Evolutionary conservation across 345 rosid genomes (phyloP).

Genomic region (Lumnitzera racemosa): DNA sequence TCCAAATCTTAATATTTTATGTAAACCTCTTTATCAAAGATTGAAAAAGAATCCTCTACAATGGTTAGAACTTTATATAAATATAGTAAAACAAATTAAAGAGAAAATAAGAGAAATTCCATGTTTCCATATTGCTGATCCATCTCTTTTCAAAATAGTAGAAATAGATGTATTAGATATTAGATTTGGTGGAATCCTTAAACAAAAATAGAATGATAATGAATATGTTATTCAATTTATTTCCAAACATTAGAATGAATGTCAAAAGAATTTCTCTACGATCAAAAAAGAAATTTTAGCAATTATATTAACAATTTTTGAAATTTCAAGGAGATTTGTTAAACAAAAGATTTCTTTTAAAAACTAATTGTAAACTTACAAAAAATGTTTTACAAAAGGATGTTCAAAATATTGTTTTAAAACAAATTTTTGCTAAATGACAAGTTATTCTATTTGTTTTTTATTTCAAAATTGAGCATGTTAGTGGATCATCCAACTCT

Average conservation of each 20-base stretch:
- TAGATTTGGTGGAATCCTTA: neutral
- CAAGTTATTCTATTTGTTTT: no score
- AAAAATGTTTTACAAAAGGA: neutral
- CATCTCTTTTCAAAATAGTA: no score
- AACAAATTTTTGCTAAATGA: no score
- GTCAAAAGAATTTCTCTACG: no score
- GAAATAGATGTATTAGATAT: neutral
- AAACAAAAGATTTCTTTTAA: neutral
- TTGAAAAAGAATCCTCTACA: neutral
- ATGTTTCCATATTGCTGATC: no score
- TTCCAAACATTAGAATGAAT: neutral
- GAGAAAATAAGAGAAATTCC: no score
- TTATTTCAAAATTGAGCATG: no score
- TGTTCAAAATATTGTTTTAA: no score
- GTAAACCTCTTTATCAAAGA: neutral
- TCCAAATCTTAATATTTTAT: neutral
- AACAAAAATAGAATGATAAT: neutral
- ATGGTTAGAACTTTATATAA: neutral
- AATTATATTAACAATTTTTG: no score
- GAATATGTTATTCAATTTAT: neutral
- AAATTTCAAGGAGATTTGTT: neutral
- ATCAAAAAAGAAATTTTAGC: no score
- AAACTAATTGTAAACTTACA: neutral
- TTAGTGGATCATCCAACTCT: no score
- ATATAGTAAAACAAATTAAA: no score